Evolutionary conservation across 257 asterid genomes (phyloP).

Genomic region (Linderniella brevidens): DNA sequence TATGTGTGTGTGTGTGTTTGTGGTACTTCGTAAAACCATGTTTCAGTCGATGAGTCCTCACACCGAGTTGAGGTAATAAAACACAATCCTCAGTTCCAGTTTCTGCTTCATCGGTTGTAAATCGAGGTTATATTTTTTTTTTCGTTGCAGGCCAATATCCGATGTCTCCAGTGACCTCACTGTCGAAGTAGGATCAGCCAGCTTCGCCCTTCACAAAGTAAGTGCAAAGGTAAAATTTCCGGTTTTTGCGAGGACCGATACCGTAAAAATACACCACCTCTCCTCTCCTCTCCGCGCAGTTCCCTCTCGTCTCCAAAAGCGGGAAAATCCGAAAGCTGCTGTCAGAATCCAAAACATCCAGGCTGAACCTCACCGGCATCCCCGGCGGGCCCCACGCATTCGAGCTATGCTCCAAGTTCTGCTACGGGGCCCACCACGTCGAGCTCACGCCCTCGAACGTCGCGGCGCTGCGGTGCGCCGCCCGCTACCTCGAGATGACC

Average conservation of each 20-base stretch:
- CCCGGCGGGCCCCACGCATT: constrained; percentile 92
- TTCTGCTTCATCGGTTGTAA: constrained; percentile 6
- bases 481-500: constrained; percentile 76
- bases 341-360: constrained; percentile 44
- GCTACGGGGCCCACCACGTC: constrained; percentile 50
- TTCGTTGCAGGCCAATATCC: constrained; percentile 89
- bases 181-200: constrained; percentile 62
- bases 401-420: constrained; percentile 82
- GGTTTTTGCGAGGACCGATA: too few relatives aligned
- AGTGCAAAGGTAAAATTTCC: too few relatives aligned
- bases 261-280: too few relatives aligned
- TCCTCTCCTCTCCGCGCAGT: constrained; percentile 27
- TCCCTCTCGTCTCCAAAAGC: constrained; percentile 76
- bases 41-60: too few relatives aligned
- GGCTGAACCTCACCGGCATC: constrained; percentile 37
- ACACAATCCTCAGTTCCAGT: background rate
- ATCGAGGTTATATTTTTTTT: background rate
- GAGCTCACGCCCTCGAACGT: constrained; percentile 58
- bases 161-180: constrained; percentile 94
- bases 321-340: constrained; percentile 56
- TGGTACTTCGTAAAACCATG: too few relatives aligned
- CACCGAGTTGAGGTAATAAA: too few relatives aligned
- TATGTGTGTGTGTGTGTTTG: too few relatives aligned
- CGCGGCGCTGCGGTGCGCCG: constrained; percentile 52
- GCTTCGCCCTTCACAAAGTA: constrained; percentile 86